Percentiles rank a stretch among this genome's conserved stretches.
These are phyloP conservation scores for Phytophthora pseudosyringae DNA, from an alignment of 352 stramenopile genomes.

Conservation along the genomic window DNA sequence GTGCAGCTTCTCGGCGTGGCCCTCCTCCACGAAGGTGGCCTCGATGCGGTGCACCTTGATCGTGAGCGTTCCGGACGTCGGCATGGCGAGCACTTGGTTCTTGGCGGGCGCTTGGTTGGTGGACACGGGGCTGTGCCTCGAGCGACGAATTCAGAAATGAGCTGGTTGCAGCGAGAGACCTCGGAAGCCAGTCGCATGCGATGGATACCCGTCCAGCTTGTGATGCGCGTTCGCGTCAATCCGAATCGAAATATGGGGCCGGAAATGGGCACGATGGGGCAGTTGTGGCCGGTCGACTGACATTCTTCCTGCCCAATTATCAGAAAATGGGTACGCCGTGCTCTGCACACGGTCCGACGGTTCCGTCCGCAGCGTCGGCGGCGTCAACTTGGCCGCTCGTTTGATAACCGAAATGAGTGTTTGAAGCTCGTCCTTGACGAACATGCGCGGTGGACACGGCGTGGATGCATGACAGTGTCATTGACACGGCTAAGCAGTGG, in stretches of 20 bases:
- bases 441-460: too few relatives aligned
- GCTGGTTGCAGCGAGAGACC: not conserved
- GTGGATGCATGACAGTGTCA: too few relatives aligned
- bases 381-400: conserved; percentile 10
- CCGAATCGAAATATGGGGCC: too few relatives aligned
- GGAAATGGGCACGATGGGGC: too few relatives aligned
- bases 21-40: conserved; percentile 31
- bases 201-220: conserved; percentile 4
- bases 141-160: conserved; percentile 39
- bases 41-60: conserved; percentile 47
- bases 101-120: not conserved
- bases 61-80: conserved; percentile 41
- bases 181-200: conserved; percentile 6
- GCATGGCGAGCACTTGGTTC: conserved; percentile 24
- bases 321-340: conserved; percentile 1
- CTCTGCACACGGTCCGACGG: conserved; percentile 10
- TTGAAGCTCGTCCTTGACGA: not conserved
- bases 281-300: too few relatives aligned
- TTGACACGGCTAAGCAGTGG: too few relatives aligned
- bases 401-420: not conserved
- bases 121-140: conserved; percentile 7
- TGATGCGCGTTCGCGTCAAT: conserved; percentile 2
- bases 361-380: conserved; percentile 14
- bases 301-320: not conserved
- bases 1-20: conserved; percentile 21